Evolutionary conservation across 2,329 filamentous ascomycete genomes (phyloP).

Genomic region (Fusarium sulawesiense): DNA sequence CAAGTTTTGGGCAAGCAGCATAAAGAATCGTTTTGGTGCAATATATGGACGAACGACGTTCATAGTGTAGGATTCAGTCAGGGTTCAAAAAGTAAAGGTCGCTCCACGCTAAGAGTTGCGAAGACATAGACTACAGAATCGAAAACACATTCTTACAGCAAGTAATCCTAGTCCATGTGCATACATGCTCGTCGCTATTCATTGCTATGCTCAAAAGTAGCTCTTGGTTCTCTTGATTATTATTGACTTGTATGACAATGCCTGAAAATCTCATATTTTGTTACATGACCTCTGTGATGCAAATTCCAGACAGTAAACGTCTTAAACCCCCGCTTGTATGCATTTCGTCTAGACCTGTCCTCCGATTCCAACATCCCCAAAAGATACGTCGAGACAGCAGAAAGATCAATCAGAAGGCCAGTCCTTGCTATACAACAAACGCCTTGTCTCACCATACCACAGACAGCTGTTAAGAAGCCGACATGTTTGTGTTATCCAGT

Average conservation of each 20-base stretch:
- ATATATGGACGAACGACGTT: neutral
- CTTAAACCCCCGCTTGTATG: conserved; percentile 29
- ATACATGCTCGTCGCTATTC: neutral
- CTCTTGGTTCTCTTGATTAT: conserved; percentile 16
- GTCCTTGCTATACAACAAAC: conserved; percentile 11
- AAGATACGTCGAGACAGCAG: conserved; percentile 17
- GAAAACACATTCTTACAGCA: neutral
- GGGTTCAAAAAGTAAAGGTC: neutral
- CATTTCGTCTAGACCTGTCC: conserved; percentile 21
- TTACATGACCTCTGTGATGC: conserved; percentile 40
- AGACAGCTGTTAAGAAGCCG: conserved; percentile 1
- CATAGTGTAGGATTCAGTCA: neutral
- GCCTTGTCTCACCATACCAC: conserved; percentile 10
- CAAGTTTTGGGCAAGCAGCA: neutral
- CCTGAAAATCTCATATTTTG: conserved; percentile 34
- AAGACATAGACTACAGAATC: neutral
- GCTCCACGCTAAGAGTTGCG: neutral
- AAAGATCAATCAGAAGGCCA: neutral
- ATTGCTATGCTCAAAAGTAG: neutral
- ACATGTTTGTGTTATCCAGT: conserved; percentile 9
- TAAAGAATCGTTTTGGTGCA: neutral
- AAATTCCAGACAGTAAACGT: conserved; percentile 32
- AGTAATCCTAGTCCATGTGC: neutral
- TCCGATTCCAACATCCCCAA: conserved; percentile 17
- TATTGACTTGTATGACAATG: conserved; percentile 36